Base-by-base conservation (phyloP, 225 moss, liverwort and hornwort species). In the Lunularia cruciata region DNA sequence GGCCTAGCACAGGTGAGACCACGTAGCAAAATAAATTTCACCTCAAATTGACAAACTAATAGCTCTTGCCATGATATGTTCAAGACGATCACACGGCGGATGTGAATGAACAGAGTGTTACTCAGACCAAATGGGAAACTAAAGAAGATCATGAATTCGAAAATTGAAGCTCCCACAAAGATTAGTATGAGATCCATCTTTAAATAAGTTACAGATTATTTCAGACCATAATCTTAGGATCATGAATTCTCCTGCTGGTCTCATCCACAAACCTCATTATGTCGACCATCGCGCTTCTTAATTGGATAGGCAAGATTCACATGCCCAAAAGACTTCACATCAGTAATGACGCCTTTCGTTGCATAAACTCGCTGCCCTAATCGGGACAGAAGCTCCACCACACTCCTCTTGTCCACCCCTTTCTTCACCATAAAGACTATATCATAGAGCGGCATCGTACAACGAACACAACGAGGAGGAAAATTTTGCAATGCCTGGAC, bases 261-360 rank as follows among this genome's bases (percentile, higher is more conserved):
- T 32, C 19, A 19, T 35, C 4, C 45, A 74, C 73, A 49, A 36
- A 95, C 96, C 92, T 98, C 93, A 33, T 80, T 69, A 73, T 89
- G 92, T 46, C 96, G 89, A 18, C 96, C 96, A 51, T 98, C 93
- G 20, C 96, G 92, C 70, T 98, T 98, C 72, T 81, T 89, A n/a
- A 98, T 98, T 13, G 87, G 86, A 78, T 98, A 98, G 1, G 96
- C 96, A 8, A 98, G 90, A 67, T 88, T 90, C n/a, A 93, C 96
- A 52, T 92, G 90, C 36, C 96, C 96, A 32, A 93, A 92, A 35
- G 96, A 92, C 74, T 98, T 98, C 20, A 98, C 79, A 49, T 86
- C 92, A 15, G 96, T 93, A 74, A 98, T 75, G 53, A 98, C 93
- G 25, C 96, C 96, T 66, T 81, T 83, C 28, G 81, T 85, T 5